Evolutionary conservation across 805 yeast genomes (phyloP).

Genomic region (Candida chauliodis): DNA sequence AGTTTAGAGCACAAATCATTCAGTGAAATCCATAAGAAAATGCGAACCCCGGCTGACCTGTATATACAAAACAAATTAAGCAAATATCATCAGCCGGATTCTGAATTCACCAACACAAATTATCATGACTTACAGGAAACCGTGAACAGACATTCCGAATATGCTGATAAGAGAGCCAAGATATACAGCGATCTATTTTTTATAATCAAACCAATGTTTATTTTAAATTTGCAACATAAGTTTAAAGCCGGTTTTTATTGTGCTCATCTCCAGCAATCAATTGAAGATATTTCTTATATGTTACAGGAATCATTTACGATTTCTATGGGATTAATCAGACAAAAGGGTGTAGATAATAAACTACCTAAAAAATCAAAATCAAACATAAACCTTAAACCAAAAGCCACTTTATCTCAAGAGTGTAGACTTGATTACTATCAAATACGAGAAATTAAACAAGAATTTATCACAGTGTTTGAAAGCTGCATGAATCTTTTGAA

Average conservation of each 20-base stretch:
- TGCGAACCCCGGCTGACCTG: slow-evolving; percentile 34
- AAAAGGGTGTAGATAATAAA: background rate
- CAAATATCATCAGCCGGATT: slow-evolving; percentile 14
- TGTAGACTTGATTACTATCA: slow-evolving; percentile 20
- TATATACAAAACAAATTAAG: slow-evolving; percentile 22
- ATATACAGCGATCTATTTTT: slow-evolving; percentile 18
- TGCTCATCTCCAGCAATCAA: slow-evolving; percentile 21
- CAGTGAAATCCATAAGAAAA: slow-evolving; percentile 26
- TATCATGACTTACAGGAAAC: background rate
- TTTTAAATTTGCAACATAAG: slow-evolving; percentile 21
- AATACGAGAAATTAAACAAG: slow-evolving; percentile 27
- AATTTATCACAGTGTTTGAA: slow-evolving; percentile 22
- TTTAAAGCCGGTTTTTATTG: slow-evolving; percentile 19
- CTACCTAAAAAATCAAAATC: background rate
- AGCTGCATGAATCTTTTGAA: slow-evolving; percentile 20
- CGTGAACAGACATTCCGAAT: slow-evolving; percentile 1
- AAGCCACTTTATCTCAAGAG: background rate
- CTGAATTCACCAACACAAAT: slow-evolving; percentile 7
- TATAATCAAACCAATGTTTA: slow-evolving; percentile 21
- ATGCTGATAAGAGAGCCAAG: slow-evolving; percentile 11
- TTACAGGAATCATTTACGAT: slow-evolving; percentile 18
- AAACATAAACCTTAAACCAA: background rate
- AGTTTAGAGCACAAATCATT: slow-evolving; percentile 18
- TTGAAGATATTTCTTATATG: slow-evolving; percentile 26
- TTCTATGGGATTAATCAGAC: background rate